Evolutionary conservation across 805 yeast genomes (phyloP), one percentile per base, ranked within the genome.

Genomic region (Ogataea trehalophila): DNA sequence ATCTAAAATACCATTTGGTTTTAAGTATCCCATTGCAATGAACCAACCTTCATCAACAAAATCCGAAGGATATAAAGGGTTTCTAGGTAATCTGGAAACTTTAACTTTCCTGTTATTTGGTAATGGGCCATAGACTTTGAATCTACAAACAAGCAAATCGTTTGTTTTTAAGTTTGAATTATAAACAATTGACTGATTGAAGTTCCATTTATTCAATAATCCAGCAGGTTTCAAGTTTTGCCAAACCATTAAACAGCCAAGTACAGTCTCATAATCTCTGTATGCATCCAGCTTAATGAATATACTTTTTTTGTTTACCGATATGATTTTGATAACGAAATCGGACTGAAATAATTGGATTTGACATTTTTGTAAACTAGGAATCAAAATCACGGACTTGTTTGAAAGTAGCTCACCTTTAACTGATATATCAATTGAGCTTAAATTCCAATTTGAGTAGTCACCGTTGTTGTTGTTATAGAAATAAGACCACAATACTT

Each of bases 1-100:
- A 52, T 85, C 80, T 33, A 86, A 65, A 5, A 68, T 59, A 4
- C 94, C 94, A 56, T 81, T 73, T 1, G 85, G 76, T 58, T 78
- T 79, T 38, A 86, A 59, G 16, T 80, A 83, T 0, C 87, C 90
- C 83, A 81, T 83, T 1, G 86, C 79, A 44, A 72, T 74, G 58
- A 84, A 84, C 92, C 92, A 86, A 5, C 81, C 81, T 57, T 80
- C 87, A 5, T 43, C 26, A 48, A 59, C n/a, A 53, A 43, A 40
- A 46, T 49, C 41, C 2, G 41, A 7, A 13, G 62, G 61, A 41
- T 57, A 55, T 5, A 68, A 11, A 41, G 57, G 52, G 46, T 48
- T 58, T 44, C 33, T 46, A 39, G 57, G 61, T 16, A 45, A 56
- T 47, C 29, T 35, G 14, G 45, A 42, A 47, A 62, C 46, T 54